A percentile compares a stretch with the other conserved stretches of the same genome.
Evolutionary conservation across 2,329 filamentous ascomycete genomes (phyloP).

Genomic region (Alternaria arbusti): DNA sequence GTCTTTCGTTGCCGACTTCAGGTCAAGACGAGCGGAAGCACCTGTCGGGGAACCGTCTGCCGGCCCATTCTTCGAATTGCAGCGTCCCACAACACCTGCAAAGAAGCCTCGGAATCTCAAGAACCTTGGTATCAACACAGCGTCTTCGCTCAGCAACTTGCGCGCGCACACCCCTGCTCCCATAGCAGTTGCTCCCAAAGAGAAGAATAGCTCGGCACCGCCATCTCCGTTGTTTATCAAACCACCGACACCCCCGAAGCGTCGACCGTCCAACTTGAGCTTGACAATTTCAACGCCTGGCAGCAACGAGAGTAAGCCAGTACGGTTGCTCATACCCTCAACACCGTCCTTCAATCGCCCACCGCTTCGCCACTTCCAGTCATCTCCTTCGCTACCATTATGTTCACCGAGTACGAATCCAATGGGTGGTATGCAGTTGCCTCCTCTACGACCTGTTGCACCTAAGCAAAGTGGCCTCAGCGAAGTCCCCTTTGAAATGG

Average conservation of each 20-base stretch:
- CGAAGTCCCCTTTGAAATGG: slow-evolving; percentile 73
- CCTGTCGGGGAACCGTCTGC: slow-evolving; percentile 52
- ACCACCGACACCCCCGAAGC: slow-evolving; percentile 70
- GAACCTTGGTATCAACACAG: slow-evolving; percentile 77
- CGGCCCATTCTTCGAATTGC: slow-evolving; percentile 61
- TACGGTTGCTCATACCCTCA: slow-evolving; percentile 63
- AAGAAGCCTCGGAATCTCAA: slow-evolving; percentile 83
- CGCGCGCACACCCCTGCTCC: slow-evolving; percentile 59
- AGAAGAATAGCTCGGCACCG: slow-evolving; percentile 64
- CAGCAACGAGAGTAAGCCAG: slow-evolving; percentile 65
- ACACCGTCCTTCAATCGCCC: slow-evolving; percentile 62
- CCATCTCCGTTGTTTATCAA: slow-evolving; percentile 81
- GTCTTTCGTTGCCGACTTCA: slow-evolving; percentile 67
- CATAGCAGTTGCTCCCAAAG: slow-evolving; percentile 56
- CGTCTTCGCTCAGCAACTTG: slow-evolving; percentile 54
- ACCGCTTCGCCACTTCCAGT: slow-evolving; percentile 65
- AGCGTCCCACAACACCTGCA: slow-evolving; percentile 60
- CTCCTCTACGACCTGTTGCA: slow-evolving; percentile 45
- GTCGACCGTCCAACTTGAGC: slow-evolving; percentile 79
- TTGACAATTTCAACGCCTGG: slow-evolving; percentile 71
- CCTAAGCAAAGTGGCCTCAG: slow-evolving; percentile 47
- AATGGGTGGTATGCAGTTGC: slow-evolving; percentile 59
- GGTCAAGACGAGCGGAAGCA: slow-evolving; percentile 43
- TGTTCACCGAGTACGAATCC: slow-evolving; percentile 59
- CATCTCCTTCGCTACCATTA: slow-evolving; percentile 65